Conservation (phyloP, 306 rosid species). For the Ormosia emarginata region DNA sequence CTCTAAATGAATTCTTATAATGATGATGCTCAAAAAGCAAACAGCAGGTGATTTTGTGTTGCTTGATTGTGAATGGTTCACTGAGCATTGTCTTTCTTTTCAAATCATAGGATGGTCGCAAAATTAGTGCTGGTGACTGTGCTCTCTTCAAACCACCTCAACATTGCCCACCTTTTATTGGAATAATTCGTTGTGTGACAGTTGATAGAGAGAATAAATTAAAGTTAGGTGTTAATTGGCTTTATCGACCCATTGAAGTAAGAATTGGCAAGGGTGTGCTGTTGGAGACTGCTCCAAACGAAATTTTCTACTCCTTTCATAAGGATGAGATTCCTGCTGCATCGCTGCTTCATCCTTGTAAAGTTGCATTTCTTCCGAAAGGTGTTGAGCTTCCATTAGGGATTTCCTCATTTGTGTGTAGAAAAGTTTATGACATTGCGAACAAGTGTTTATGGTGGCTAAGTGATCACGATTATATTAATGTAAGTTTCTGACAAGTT, state of each 20-base stretch:
- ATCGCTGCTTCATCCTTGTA: conserved; percentile 85
- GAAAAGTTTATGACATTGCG: conserved; percentile 75
- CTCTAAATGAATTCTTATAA: neutral
- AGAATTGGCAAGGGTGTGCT: conserved; percentile 63
- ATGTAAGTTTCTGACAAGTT: conserved; percentile 51
- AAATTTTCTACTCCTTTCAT: conserved; percentile 82
- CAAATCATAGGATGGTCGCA: conserved; percentile 58
- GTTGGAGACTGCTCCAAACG: conserved; percentile 77
- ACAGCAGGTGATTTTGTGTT: neutral
- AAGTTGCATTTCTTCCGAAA: conserved; percentile 87
- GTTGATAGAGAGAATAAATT: conserved; percentile 46
- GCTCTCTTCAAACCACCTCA: conserved; percentile 79
- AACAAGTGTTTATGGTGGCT: conserved; percentile 89
- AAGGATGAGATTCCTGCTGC: conserved; percentile 81
- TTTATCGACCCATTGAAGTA: conserved; percentile 74
- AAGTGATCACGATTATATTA: conserved; percentile 70
- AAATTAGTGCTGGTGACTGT: conserved; percentile 70
- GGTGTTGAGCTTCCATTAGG: conserved; percentile 72
- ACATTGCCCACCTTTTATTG: conserved; percentile 68
- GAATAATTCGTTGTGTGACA: conserved; percentile 59
- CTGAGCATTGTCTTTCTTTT: neutral
- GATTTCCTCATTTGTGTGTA: conserved; percentile 74
- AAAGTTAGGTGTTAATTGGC: conserved; percentile 72
- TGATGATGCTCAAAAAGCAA: neutral
- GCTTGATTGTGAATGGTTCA: neutral